These are phyloP conservation scores for Aristolochia californica DNA, from an alignment of 164 flowering plant genomes.

Conservation along the genomic window DNA sequence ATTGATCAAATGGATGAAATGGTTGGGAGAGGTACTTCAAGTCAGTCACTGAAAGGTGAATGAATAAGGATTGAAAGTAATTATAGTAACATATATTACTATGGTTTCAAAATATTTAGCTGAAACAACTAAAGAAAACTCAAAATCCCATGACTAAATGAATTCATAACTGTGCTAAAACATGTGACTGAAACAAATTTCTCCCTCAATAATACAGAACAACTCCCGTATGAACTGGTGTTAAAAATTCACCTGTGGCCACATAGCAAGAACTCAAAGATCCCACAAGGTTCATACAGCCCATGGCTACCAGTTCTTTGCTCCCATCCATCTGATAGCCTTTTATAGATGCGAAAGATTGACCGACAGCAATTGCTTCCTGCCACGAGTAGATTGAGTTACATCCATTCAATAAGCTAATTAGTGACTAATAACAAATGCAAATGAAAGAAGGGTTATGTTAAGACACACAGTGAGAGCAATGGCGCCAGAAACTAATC, in stretches of 20 bases:
- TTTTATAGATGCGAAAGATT: conserved; percentile 76
- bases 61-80: neutral
- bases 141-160: no score
- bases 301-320: conserved; percentile 88
- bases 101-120: no score
- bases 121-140: no score
- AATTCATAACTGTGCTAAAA: no score
- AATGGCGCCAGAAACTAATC: conserved; percentile 46
- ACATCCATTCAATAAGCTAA: neutral
- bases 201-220: no score
- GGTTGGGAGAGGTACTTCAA: no score
- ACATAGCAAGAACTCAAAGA: conserved; percentile 79
- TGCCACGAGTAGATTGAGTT: conserved; percentile 12
- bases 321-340: conserved; percentile 83
- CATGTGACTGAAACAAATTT: no score
- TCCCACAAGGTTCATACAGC: conserved; percentile 69
- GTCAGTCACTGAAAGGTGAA: neutral
- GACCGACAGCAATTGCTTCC: conserved; percentile 91
- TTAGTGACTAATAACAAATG: no score
- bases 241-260: conserved; percentile 52
- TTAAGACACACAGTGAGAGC: conserved; percentile 54
- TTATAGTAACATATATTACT: neutral
- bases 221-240: no score
- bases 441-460: neutral
- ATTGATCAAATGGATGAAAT: neutral